These are phyloP conservation scores for Sanguinoderma infundibulare DNA, from an alignment of 1,284 basidiomycete species.

Conservation along the genomic window DNA sequence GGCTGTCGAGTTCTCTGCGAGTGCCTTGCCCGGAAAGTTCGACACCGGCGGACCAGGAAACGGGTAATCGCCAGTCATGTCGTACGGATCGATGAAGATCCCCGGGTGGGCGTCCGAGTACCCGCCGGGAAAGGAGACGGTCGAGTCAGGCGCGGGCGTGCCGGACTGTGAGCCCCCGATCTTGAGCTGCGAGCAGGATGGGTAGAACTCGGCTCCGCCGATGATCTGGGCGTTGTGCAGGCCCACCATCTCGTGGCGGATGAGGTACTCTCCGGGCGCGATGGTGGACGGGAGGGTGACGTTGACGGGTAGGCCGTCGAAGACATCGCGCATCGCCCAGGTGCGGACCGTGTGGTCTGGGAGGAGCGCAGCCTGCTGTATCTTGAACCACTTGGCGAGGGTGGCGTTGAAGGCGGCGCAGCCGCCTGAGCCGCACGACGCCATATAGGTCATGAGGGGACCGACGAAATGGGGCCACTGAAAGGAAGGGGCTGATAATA, in stretches of 20 bases:
- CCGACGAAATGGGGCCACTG: conserved; percentile 51
- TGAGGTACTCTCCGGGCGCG: conserved; percentile 64
- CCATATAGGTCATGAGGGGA: conserved; percentile 73
- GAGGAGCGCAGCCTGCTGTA: conserved; percentile 46
- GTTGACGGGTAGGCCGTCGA: conserved; percentile 40
- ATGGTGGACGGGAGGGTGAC: conserved; percentile 59
- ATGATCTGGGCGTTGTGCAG: conserved; percentile 55
- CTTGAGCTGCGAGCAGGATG: conserved; percentile 62
- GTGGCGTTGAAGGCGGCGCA: conserved; percentile 63
- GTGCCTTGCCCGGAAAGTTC: conserved; percentile 20
- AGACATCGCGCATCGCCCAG: conserved; percentile 45
- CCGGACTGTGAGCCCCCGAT: conserved; percentile 57
- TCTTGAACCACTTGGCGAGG: conserved; percentile 72
- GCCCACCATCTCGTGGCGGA: conserved; percentile 69
- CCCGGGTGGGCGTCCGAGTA: conserved; percentile 67
- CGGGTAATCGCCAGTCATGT: conserved; percentile 33
- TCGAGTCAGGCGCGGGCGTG: conserved; percentile 36
- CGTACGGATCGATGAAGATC: conserved; percentile 47
- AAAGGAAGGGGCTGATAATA: neutral
- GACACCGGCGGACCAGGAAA: conserved; percentile 45
- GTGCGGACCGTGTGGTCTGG: conserved; percentile 31
- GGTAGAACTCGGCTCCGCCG: conserved; percentile 75
- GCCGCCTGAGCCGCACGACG: conserved; percentile 54
- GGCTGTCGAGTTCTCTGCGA: neutral
- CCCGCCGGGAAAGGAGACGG: conserved; percentile 65